phyloP scores from a whole-genome alignment of 1,139 yeast genomes.

The Pichia sp. region DNA sequence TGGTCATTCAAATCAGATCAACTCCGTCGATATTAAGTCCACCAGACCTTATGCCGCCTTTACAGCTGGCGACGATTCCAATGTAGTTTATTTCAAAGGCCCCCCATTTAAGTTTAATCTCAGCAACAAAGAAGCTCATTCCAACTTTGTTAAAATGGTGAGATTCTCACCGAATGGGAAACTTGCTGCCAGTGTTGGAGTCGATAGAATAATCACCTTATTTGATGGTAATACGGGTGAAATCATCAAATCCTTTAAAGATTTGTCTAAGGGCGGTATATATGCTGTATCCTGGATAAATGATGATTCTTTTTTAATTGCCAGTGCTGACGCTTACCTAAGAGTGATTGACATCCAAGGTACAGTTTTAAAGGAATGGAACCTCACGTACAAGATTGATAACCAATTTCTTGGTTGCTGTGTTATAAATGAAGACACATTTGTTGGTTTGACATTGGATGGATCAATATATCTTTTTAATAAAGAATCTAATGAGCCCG shows the following conservation, averaged over 20 bases:
- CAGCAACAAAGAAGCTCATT: conserved; percentile 66
- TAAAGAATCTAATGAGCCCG: conserved; percentile 33
- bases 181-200: conserved; percentile 72
- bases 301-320: conserved; percentile 63
- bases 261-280: conserved; percentile 71
- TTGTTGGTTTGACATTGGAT: conserved; percentile 60
- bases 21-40: conserved; percentile 81
- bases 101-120: conserved; percentile 87
- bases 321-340: conserved; percentile 75
- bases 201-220: conserved; percentile 68
- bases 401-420: conserved; percentile 82
- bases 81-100: conserved; percentile 78
- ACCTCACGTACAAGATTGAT: conserved; percentile 35
- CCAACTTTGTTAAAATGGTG: conserved; percentile 74
- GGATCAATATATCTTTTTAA: conserved; percentile 64
- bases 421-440: conserved; percentile 48
- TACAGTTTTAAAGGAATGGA: conserved; percentile 36
- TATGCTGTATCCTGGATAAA: conserved; percentile 68
- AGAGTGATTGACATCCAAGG: conserved; percentile 45
- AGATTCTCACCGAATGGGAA: conserved; percentile 75
- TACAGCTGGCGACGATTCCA: conserved; percentile 84
- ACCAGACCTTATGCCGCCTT: conserved; percentile 90
- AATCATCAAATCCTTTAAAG: conserved; percentile 42
- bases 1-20: conserved; percentile 84
- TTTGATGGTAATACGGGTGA: conserved; percentile 91